Evolutionary conservation across 2,329 filamentous ascomycete genomes (phyloP), one percentile per base, ranked within the genome.

Genomic region (Raffaelea ambrosiae): DNA sequence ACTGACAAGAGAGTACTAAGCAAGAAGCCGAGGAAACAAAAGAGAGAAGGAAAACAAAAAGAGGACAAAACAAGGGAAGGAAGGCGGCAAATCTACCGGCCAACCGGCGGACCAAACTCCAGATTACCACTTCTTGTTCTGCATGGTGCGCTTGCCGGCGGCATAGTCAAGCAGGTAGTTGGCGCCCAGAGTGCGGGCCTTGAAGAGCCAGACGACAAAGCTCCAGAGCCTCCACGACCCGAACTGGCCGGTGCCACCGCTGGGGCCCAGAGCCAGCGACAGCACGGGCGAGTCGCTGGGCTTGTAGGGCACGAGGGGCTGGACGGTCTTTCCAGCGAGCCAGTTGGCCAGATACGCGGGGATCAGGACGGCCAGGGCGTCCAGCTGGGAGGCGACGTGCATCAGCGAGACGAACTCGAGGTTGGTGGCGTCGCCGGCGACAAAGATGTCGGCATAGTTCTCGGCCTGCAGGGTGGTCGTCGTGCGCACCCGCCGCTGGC

Each of bases 381-480:
- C 33, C 14, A 56, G 31, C 54, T 63, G 60, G 36, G 35, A 41
- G 11, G 59, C 58, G 36, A 49, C 52, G 36, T 56, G 47, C 45
- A 55, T 50, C 18, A 46, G 49, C 45, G 52, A 51, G 26, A 55
- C 47, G 18, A 47, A n/a, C 52, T 61, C 43, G 20, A 63, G 52
- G 48, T 58, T 59, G 13, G 55, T 51, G 5, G 52, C 60, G 52
- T 63, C 61, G 43, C 61, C 61, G 14, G 58, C 46, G 16, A 57
- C 61, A 42, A 58, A 64, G 41, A 63, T 51, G 53, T 61, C 54
- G 45, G 58, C 51, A 41, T 57, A 46, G 19, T 58, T 59, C 19
- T 57, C 53, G 47, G 53, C 61, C 43, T 55, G 59, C 20, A 62
- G 54, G 23, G 43, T 48, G 5, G 42, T 16, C 1, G 53, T 58